Conservation (phyloP, 768 basidiomycete genomes). For the Rossbeevera mucosa region DNA sequence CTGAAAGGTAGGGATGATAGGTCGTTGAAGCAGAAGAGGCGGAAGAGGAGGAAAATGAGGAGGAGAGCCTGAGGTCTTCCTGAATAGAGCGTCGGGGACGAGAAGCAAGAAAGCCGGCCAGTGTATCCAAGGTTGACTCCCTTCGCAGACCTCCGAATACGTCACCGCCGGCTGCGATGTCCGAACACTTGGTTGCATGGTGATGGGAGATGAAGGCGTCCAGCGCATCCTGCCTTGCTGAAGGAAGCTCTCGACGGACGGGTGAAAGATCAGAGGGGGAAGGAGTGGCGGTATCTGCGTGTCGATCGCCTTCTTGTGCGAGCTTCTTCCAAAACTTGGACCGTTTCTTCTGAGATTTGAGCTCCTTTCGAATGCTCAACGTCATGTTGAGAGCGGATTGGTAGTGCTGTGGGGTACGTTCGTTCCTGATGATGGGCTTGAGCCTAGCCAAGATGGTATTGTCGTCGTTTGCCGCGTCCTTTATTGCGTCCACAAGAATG, state of each 20-base stretch:
- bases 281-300: conserved; percentile 23
- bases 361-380: conserved; percentile 41
- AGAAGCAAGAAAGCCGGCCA: conserved; percentile 21
- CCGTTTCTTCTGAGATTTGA: conserved; percentile 40
- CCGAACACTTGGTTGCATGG: conserved; percentile 10
- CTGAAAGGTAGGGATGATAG: conserved; percentile 12
- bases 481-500: conserved; percentile 41
- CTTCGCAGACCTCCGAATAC: conserved; percentile 22
- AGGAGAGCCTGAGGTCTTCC: conserved; percentile 9
- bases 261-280: conserved; percentile 31
- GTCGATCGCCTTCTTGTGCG: conserved; percentile 31
- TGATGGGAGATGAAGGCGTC: conserved; percentile 34
- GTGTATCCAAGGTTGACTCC: conserved; percentile 14
- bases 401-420: conserved; percentile 41
- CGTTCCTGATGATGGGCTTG: conserved; percentile 31
- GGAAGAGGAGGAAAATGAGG: conserved; percentile 17
- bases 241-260: conserved; percentile 22
- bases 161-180: conserved; percentile 12
- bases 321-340: conserved; percentile 45
- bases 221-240: conserved; percentile 32
- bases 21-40: conserved; percentile 21
- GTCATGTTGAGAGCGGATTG: conserved; percentile 43
- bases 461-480: conserved; percentile 36
- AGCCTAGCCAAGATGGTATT: conserved; percentile 42
- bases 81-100: conserved; percentile 20